A percentile compares a stretch with the other conserved stretches of the same genome.
Evolutionary conservation across 305 asterid genomes (phyloP).

Genomic region (Fraxinus ornus): DNA sequence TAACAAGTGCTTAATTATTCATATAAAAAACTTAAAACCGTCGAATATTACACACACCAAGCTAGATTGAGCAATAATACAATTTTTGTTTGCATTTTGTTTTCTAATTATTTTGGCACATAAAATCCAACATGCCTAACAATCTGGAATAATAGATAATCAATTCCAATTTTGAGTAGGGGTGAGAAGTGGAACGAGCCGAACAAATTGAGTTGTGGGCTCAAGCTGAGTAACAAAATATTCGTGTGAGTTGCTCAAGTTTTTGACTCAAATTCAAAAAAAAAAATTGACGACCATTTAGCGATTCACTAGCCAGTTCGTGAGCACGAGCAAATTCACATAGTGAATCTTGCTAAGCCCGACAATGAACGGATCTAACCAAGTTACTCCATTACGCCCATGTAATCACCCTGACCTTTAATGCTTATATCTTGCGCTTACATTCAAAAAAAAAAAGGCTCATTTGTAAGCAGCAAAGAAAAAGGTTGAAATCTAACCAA

Average conservation of each 20-base stretch:
- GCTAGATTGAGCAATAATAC: neutral
- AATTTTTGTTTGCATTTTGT: neutral
- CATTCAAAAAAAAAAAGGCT: neutral
- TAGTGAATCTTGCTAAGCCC: neutral
- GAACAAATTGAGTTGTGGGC: neutral
- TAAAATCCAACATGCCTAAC: neutral
- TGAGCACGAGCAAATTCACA: neutral
- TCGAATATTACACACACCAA: neutral
- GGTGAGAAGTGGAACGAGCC: neutral
- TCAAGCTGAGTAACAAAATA: neutral
- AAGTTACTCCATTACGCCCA: neutral
- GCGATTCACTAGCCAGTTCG: neutral
- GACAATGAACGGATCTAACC: neutral
- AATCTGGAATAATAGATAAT: neutral
- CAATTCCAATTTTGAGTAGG: neutral
- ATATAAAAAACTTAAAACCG: no score
- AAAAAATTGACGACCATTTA: neutral
- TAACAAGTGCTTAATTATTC: neutral
- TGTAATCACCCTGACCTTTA: neutral
- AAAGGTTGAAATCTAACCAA: conserved; percentile 36
- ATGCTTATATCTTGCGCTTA: neutral
- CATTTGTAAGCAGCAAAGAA: conserved; percentile 35
- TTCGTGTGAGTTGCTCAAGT: neutral
- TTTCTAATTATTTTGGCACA: neutral
- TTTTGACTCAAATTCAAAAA: no score